These are phyloP conservation scores for Paramarasmius palmivorus DNA, from an alignment of 1,284 basidiomycete genomes.

Conservation along the genomic window DNA sequence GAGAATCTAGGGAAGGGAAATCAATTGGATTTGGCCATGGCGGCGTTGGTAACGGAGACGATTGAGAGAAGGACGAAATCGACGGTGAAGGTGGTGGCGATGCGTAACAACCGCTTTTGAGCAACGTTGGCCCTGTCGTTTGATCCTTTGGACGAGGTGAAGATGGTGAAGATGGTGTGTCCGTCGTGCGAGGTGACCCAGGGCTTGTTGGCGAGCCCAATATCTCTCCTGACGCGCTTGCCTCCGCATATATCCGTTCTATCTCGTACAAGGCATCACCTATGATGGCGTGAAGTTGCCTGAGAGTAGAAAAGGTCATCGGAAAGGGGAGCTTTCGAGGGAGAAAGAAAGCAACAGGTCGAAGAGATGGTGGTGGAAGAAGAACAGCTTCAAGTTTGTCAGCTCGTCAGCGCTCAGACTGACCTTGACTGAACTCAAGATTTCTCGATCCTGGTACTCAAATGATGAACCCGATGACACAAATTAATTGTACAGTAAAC, in stretches of 20 bases:
- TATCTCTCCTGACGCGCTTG: slow-evolving; percentile 1
- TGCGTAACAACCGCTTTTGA: slow-evolving; percentile 30
- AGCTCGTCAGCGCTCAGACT: too few species aligned
- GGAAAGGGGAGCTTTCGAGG: slow-evolving; percentile 11
- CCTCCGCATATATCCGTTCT: slow-evolving; percentile 51
- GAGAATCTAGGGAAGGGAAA: slow-evolving; percentile 59
- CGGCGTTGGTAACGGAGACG: slow-evolving; percentile 3
- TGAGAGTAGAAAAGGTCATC: slow-evolving; percentile 64
- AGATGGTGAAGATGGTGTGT: slow-evolving; percentile 19
- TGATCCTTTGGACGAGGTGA: slow-evolving; percentile 12
- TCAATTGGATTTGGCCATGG: slow-evolving; percentile 34
- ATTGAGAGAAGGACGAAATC: slow-evolving; percentile 5
- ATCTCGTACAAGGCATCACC: slow-evolving; percentile 70
- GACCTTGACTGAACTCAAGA: too few species aligned
- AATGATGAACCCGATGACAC: not conserved
- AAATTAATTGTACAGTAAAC: not conserved
- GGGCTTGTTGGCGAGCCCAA: slow-evolving; percentile 3
- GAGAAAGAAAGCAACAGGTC: slow-evolving; percentile 6
- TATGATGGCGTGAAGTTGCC: slow-evolving; percentile 64
- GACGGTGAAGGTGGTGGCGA: slow-evolving; percentile 45
- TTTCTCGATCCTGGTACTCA: not conserved
- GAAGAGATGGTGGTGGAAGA: slow-evolving; percentile 4
- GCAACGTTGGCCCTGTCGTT: not conserved
- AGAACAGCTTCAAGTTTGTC: too few species aligned
- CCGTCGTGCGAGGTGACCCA: slow-evolving; percentile 14